Base-by-base conservation (phyloP, 306 rosid species). In the Dalbergia oliveri region DNA sequence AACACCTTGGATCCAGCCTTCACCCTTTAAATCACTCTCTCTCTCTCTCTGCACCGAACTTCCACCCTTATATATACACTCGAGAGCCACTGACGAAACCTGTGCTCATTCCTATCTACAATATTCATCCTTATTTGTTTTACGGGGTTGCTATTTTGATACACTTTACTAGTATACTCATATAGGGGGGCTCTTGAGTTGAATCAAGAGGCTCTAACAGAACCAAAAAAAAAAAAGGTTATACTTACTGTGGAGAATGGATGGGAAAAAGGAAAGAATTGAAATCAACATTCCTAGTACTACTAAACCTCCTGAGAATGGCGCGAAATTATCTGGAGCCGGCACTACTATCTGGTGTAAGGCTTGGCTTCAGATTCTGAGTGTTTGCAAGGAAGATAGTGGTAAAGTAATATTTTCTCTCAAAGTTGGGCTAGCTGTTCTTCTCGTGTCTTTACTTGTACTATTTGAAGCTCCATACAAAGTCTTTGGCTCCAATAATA, bases 351-450 rank as follows among this genome's bases (percentile, higher is more conserved):
- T 70, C 43, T 82, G 82, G 39, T 21, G 65, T 16, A 68, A 60
- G 44, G 82, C 66, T 44, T 87, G 83, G 88, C 12, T 60, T 44
- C 71, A 44, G n/a, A 31, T 44, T 61, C 61, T 49, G 83, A 82
- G 70, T 23, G 88, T 85, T 65, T 54, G 78, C 86, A 89, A 84
- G 63, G 92, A 90, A 82, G 97, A 93, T 56, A 74, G 72, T 11
- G 80, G 79, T 13, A 87, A 90, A 72, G 85, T 87, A 70, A 81
- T 71, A 80, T 93, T 90, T 83, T 77, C 91, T n/a, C 74, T 90
- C 50, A 90, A 93, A 86, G 97, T 74, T 15, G 97, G 97, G 31
- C 45, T 93, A 71, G 90, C 94, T 33, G 89, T 89, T 72, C 76
- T 90, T 86, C 84, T 93, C 15, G 92, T 89, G 69, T 90, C 96